A percentile compares a stretch with the other conserved stretches of the same genome.
phyloP scores from a whole-genome alignment of 305 asterid species.

The Euphrasia arctica region DNA sequence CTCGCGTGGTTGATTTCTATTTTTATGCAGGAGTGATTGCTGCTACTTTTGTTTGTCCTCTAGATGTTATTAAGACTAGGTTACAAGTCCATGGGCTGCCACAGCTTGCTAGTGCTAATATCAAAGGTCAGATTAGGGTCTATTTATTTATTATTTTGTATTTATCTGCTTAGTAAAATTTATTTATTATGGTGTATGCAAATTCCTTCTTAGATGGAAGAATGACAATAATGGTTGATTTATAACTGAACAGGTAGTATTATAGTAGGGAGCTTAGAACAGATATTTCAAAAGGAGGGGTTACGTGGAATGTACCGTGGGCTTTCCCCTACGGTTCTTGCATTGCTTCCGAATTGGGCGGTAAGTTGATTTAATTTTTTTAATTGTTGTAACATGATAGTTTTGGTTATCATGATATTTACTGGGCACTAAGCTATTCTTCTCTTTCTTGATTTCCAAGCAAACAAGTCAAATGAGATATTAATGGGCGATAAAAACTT shows the following conservation, averaged over 20 bases:
- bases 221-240: constrained; percentile 9
- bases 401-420: constrained; percentile 17
- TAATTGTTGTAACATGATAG: not conserved
- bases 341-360: constrained; percentile 97
- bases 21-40: constrained; percentile 80
- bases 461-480: constrained; percentile 15
- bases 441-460: not conserved
- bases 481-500: constrained; percentile 24
- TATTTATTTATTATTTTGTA: constrained; percentile 7
- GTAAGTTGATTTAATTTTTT: constrained; percentile 35
- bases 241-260: constrained; percentile 69
- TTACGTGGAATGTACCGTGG: constrained; percentile 97
- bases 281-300: constrained; percentile 81
- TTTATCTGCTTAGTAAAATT: not conserved
- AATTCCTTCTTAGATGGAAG: constrained; percentile 5
- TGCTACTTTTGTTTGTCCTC: constrained; percentile 94
- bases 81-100: constrained; percentile 94
- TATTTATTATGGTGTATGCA: not conserved
- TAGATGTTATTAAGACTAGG: constrained; percentile 98
- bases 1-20: constrained; percentile 24
- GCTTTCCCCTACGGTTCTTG: constrained; percentile 88
- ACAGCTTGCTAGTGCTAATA: constrained; percentile 52
- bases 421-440: constrained; percentile 9
- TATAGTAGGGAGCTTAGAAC: constrained; percentile 87
- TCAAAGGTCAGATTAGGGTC: constrained; percentile 51